Evolutionary conservation across 768 basidiomycete species (phyloP), one percentile per base, ranked within the genome.

Genomic region (Macrolepiota albuminosa): DNA sequence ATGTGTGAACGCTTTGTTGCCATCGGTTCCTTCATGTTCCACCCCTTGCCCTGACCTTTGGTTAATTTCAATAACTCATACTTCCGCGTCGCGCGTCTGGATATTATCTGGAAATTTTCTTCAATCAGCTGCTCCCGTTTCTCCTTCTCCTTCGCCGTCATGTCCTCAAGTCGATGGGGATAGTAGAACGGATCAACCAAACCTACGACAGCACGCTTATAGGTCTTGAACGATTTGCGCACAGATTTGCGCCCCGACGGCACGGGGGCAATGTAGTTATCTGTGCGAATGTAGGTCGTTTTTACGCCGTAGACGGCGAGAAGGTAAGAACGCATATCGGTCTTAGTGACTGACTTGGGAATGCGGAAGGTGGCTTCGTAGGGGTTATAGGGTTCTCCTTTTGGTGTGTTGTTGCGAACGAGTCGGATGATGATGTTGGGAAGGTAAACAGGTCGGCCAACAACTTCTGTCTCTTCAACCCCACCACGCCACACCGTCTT

Each of bases 251-350:
- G 72, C 62, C 36, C 64, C 46, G 70, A 72, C 51, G 71, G 66
- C 21, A 82, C 67, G 47, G 87, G 84, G 0, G 88, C 82, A 60
- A 87, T 76, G 67, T 93, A 93, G 76, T 91, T 92, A 78, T 92
- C 91, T n/a, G 95, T 98, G 54, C 95, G 92, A 62, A 98, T 93
- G 72, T 95, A 97, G 7, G 94, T 96, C 60, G 90, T 89, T 68
- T 87, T 78, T 49, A 98, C 86, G 61, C 91, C 91, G 66, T 98
- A 98, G n/a, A 88, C 83, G 37, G 93, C 82, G 54, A 75, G 75
- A 50, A 98, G 83, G 70, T 96, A 94, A 0, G 89, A 88, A 43
- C 93, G 87, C 40, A 98, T 76, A 75, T 98, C 95, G 58, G 89
- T 91, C 75, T 98, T 98, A 46, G 94, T 97, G 73, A 95, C 80